phyloP scores from a whole-genome alignment of 352 stramenopile species.

The Phytophthora sansomeana region DNA sequence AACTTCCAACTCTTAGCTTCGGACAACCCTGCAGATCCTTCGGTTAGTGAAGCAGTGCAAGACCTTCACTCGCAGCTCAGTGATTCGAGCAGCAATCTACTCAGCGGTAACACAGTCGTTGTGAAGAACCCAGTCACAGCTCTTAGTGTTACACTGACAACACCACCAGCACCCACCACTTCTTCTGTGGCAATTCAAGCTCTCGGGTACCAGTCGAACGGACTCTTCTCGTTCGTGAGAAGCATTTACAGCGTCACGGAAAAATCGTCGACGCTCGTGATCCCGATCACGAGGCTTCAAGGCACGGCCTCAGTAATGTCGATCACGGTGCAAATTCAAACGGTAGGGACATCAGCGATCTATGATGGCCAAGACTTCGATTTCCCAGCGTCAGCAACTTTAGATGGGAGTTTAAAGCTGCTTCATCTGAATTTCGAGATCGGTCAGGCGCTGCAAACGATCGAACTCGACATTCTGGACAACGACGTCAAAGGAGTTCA shows the following conservation, averaged over 20 bases:
- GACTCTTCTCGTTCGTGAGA: constrained; percentile 67
- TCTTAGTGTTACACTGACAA: constrained; percentile 42
- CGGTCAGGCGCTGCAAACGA: constrained; percentile 47
- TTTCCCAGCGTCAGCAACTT: constrained; percentile 32
- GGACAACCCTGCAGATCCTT: constrained; percentile 50
- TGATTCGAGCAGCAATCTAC: constrained; percentile 47
- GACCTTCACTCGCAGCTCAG: constrained; percentile 54
- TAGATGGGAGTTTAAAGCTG: constrained; percentile 27
- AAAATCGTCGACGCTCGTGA: constrained; percentile 44
- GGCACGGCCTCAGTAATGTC: constrained; percentile 50
- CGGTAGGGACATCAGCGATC: constrained; percentile 38
- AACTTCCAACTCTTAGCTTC: constrained; percentile 68
- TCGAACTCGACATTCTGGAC: constrained; percentile 63
- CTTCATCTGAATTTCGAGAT: constrained; percentile 70
- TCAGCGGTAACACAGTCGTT: constrained; percentile 36
- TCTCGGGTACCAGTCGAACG: constrained; percentile 64
- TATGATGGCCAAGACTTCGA: constrained; percentile 50
- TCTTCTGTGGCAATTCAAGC: constrained; percentile 47
- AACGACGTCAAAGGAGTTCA: constrained; percentile 51
- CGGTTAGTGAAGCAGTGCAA: constrained; percentile 54
- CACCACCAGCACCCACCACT: constrained; percentile 12
- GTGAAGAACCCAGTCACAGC: constrained; percentile 46
- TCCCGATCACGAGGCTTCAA: constrained; percentile 65
- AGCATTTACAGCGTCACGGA: constrained; percentile 69
- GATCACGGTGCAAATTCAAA: constrained; percentile 51